phyloP scores from a whole-genome alignment of 2,329 filamentous ascomycete species.

The Cladorrhinum sp. region DNA sequence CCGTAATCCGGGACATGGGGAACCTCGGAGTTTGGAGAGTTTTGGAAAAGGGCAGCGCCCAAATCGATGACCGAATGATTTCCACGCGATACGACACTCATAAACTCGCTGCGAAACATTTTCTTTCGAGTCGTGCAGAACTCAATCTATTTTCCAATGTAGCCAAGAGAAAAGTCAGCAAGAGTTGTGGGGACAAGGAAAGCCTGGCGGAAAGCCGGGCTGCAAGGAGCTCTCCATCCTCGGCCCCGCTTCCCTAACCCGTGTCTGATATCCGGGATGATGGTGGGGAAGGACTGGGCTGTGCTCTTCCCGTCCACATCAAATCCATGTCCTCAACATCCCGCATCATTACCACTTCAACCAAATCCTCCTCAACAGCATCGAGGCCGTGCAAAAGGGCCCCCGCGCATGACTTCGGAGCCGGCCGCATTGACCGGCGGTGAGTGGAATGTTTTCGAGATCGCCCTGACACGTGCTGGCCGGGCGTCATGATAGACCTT shows the following conservation, averaged over 20 bases:
- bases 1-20: background rate
- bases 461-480: background rate
- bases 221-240: slow-evolving; percentile 8
- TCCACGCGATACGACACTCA: background rate
- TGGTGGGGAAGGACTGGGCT: slow-evolving; percentile 3
- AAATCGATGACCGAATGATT: background rate
- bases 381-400: slow-evolving; percentile 3
- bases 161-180: background rate
- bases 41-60: background rate
- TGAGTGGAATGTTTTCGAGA: background rate
- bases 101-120: background rate
- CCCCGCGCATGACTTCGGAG: background rate
- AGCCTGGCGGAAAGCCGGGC: background rate
- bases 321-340: background rate
- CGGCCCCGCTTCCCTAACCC: slow-evolving; percentile 6
- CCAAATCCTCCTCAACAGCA: background rate
- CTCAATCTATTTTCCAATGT: background rate
- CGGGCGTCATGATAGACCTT: background rate
- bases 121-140: background rate
- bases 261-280: background rate
- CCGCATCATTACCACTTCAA: background rate
- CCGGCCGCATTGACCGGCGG: slow-evolving; percentile 1
- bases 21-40: too few species aligned
- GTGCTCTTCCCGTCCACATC: background rate
- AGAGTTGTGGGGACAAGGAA: background rate